Conservation (phyloP, 139 green algal species). For the Diplosphaera chodatii region DNA sequence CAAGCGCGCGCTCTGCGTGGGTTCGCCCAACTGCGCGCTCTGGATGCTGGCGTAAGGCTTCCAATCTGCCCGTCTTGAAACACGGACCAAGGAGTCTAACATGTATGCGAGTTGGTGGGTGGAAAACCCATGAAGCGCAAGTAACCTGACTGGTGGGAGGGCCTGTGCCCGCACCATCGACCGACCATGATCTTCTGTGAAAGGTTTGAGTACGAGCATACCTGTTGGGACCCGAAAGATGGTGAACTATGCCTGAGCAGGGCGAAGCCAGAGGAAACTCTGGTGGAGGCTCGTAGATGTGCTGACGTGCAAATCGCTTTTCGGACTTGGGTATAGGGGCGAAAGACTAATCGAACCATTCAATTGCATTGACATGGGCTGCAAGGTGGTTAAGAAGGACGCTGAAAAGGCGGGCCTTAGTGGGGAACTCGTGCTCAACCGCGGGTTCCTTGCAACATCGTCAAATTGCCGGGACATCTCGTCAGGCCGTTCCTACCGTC, state of each 20-base stretch:
- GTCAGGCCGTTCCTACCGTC: too few relatives aligned
- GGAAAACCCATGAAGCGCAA: constrained; percentile 87
- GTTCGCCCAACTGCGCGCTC: constrained; percentile 58
- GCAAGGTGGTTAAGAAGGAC: too few relatives aligned
- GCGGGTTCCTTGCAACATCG: constrained; percentile 24
- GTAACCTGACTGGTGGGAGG: constrained; percentile 79
- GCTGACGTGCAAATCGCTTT: constrained; percentile 96
- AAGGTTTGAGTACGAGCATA: constrained; percentile 85
- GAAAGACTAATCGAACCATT: constrained; percentile 99
- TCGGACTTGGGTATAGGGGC: constrained; percentile 94
- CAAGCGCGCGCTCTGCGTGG: constrained; percentile 50
- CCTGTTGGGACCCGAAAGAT: constrained; percentile 90
- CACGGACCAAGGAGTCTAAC: constrained; percentile 96
- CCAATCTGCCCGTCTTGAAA: constrained; percentile 89
- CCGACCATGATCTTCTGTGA: constrained; percentile 84
- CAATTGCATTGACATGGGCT: too few relatives aligned
- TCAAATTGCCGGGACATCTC: constrained; percentile 17
- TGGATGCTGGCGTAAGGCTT: constrained; percentile 78
- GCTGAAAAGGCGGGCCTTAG: too few relatives aligned
- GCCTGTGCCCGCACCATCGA: constrained; percentile 72
- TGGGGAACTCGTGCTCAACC: too few relatives aligned
- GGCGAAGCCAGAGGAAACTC: constrained; percentile 91
- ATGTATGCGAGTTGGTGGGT: constrained; percentile 86
- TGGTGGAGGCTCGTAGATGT: constrained; percentile 92
- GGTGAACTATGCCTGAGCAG: constrained; percentile 94